These are phyloP conservation scores for Naegleria lovaniensis DNA, from an alignment of 208 protist species.

Conservation along the genomic window DNA sequence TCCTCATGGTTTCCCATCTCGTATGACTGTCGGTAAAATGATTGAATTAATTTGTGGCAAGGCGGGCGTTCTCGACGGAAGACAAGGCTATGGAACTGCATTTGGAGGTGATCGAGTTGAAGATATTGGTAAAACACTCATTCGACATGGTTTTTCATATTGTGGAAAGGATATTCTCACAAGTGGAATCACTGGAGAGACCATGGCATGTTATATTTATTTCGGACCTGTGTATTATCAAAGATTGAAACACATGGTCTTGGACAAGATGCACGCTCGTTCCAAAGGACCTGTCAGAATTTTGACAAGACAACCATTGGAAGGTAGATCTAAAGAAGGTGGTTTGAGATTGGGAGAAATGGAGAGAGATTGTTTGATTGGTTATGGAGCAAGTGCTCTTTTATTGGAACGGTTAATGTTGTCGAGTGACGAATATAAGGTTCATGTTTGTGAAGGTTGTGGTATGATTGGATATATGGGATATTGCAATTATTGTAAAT, in stretches of 20 bases:
- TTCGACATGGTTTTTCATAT: slow-evolving; percentile 92
- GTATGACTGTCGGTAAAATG: slow-evolving; percentile 99
- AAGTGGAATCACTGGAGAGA: slow-evolving; percentile 94
- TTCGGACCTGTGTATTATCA: slow-evolving; percentile 99
- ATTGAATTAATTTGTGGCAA: slow-evolving; percentile 98
- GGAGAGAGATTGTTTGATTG: slow-evolving; percentile 98
- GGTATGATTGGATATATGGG: slow-evolving; percentile 75
- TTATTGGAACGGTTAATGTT: slow-evolving; percentile 96
- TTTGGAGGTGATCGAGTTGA: slow-evolving; percentile 89
- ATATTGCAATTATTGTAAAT: slow-evolving; percentile 90
- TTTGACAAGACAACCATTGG: slow-evolving; percentile 98
- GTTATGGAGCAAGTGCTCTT: slow-evolving; percentile 86
- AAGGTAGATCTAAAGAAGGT: slow-evolving; percentile 93
- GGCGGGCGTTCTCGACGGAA: slow-evolving; percentile 75
- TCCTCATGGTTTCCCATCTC: slow-evolving; percentile 98
- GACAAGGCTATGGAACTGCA: slow-evolving; percentile 86
- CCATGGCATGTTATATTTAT: slow-evolving; percentile 95
- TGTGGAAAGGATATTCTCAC: slow-evolving; percentile 95
- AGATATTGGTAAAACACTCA: slow-evolving; percentile 68
- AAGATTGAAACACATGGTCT: slow-evolving; percentile 99
- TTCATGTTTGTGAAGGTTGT: slow-evolving; percentile 85
- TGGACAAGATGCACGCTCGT: slow-evolving; percentile 99
- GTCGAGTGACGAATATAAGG: slow-evolving; percentile 89
- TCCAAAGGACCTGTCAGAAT: slow-evolving; percentile 80
- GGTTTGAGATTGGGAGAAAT: slow-evolving; percentile 99